Conservation (phyloP, 306 rosid genomes). For the Rosa persica region DNA sequence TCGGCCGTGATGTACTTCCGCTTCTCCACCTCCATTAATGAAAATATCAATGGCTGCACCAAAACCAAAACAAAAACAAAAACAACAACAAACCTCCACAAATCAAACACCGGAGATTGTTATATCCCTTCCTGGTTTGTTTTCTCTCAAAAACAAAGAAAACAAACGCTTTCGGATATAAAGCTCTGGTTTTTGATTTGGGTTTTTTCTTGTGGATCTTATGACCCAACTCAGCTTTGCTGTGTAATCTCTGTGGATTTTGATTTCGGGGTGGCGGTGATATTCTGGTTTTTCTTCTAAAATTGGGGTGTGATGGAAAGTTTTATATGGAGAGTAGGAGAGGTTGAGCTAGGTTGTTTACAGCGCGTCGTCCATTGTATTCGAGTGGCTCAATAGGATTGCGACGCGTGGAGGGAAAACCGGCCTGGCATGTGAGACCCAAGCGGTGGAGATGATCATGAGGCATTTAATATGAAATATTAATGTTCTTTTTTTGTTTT, state of each 20-base stretch:
- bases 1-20: conserved; percentile 30
- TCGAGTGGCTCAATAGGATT: background rate
- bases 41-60: background rate
- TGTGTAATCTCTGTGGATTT: background rate
- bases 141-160: no score
- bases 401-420: background rate
- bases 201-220: background rate
- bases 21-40: conserved; percentile 15
- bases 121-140: background rate
- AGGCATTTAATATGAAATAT: background rate
- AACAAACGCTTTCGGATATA: no score
- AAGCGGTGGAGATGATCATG: background rate
- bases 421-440: background rate
- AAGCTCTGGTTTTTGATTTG: background rate
- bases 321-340: background rate
- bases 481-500: background rate
- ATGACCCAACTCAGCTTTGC: no score
- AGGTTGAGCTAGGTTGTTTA: background rate
- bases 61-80: background rate
- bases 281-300: background rate
- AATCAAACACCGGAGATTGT: conserved; percentile 1
- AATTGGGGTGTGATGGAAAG: background rate
- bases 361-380: background rate
- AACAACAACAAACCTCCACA: background rate
- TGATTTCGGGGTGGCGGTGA: background rate